Conservation (phyloP, 2,329 filamentous ascomycete genomes). For the Cladosporium cucumerinum region DNA sequence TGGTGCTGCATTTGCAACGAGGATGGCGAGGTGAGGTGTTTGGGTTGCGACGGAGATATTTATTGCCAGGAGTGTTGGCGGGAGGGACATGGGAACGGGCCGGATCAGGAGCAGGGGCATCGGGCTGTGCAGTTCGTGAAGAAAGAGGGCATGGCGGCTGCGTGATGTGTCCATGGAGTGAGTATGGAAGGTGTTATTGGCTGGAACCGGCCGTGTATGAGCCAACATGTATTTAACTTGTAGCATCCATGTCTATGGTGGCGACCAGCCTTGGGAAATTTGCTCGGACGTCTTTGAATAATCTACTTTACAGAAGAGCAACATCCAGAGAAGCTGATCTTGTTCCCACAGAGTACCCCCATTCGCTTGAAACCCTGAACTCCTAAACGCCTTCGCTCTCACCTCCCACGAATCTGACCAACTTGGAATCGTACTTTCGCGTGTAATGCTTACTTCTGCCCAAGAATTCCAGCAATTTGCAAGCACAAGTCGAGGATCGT, state of each 20-base stretch:
- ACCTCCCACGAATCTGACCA: neutral
- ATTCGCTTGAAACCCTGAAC: neutral
- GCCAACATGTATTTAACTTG: neutral
- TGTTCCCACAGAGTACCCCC: neutral
- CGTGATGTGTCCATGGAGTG: neutral
- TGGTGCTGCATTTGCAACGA: constrained; percentile 85
- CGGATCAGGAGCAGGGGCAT: constrained; percentile 68
- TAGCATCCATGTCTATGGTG: neutral
- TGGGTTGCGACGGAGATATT: constrained; percentile 66
- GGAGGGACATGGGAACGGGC: constrained; percentile 71
- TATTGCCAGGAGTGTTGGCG: constrained; percentile 79
- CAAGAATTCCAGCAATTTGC: constrained; percentile 53
- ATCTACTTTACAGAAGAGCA: neutral
- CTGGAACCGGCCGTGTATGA: neutral
- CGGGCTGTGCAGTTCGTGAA: constrained; percentile 50
- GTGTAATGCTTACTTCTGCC: constrained; percentile 1
- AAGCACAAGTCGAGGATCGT: constrained; percentile 82
- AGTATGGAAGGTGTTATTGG: too few relatives aligned
- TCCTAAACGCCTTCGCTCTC: constrained; percentile 14
- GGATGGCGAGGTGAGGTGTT: constrained; percentile 68
- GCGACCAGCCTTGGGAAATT: neutral
- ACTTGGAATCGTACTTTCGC: neutral
- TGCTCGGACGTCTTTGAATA: neutral
- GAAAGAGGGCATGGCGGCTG: neutral
- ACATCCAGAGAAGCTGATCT: neutral